Evolutionary conservation across 1,139 yeast species (phyloP).

Genomic region (Saccharomyces hybrid): DNA sequence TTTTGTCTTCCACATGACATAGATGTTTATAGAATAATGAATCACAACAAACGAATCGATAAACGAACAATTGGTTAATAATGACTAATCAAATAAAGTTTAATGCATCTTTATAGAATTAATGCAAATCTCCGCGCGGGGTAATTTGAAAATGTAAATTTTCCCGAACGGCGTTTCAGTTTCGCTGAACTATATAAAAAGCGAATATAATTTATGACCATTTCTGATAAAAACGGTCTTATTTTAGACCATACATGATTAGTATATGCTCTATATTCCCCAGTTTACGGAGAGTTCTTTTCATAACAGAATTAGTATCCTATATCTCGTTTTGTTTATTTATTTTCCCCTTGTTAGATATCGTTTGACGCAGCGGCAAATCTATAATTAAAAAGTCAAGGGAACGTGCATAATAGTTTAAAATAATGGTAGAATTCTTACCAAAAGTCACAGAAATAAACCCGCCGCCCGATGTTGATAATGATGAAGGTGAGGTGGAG

Average conservation of each 20-base stretch:
- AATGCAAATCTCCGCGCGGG: constrained; percentile 1
- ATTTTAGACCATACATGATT: background rate
- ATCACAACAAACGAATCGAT: background rate
- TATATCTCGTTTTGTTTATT: background rate
- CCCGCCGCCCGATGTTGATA: background rate
- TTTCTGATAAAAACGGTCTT: background rate
- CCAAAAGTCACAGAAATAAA: background rate
- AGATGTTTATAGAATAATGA: background rate
- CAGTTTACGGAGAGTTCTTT: background rate
- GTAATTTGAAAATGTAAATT: background rate
- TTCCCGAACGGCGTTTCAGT: background rate
- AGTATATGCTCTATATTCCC: background rate
- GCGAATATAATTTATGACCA: background rate
- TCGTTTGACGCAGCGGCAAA: background rate
- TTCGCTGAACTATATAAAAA: background rate
- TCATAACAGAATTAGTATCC: background rate
- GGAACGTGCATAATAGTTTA: background rate
- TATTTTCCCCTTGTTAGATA: background rate
- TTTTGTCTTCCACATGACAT: background rate
- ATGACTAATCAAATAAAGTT: background rate
- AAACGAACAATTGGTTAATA: background rate
- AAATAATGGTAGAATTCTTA: background rate
- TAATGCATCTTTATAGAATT: background rate
- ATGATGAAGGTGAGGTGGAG: background rate
- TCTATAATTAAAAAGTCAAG: background rate